Evolutionary conservation across 2,329 filamentous ascomycete genomes (phyloP).

Genomic region (Aureobasidium sp.): DNA sequence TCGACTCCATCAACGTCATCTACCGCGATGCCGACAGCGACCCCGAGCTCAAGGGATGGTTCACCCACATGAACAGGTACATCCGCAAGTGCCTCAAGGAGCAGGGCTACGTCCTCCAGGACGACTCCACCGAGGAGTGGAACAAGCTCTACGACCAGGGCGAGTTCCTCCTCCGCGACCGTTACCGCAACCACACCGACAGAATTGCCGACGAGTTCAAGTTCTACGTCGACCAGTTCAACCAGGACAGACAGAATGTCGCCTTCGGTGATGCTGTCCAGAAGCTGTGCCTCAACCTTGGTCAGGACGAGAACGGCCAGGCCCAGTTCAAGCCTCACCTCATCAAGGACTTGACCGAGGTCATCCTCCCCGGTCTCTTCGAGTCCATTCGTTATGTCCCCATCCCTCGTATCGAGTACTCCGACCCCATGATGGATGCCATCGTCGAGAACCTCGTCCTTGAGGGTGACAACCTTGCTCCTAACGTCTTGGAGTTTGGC

Average conservation of each 20-base stretch:
- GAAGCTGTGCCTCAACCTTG: conserved; percentile 85
- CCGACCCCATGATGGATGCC: conserved; percentile 72
- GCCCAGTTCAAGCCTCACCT: conserved; percentile 86
- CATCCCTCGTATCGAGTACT: conserved; percentile 88
- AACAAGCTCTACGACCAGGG: conserved; percentile 77
- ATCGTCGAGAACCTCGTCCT: conserved; percentile 91
- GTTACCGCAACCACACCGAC: conserved; percentile 79
- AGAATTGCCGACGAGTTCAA: conserved; percentile 82
- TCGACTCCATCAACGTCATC: conserved; percentile 73
- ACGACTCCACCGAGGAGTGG: conserved; percentile 72
- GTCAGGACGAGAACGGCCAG: conserved; percentile 76
- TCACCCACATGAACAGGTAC: conserved; percentile 67
- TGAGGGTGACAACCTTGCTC: conserved; percentile 93
- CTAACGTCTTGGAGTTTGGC: conserved; percentile 79
- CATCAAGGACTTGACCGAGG: conserved; percentile 75
- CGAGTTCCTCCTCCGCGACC: conserved; percentile 75
- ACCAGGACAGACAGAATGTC: conserved; percentile 78
- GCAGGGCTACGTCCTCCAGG: conserved; percentile 83
- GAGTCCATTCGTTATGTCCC: conserved; percentile 85
- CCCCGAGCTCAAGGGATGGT: conserved; percentile 81
- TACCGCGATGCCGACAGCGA: conserved; percentile 83
- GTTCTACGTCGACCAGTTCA: conserved; percentile 82
- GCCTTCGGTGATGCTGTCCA: conserved; percentile 65
- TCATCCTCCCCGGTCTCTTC: conserved; percentile 75
- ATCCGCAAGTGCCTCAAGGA: conserved; percentile 77